Evolutionary conservation across 2,329 filamentous ascomycete genomes (phyloP).

Genomic region (Cladophialophora bantiana): DNA sequence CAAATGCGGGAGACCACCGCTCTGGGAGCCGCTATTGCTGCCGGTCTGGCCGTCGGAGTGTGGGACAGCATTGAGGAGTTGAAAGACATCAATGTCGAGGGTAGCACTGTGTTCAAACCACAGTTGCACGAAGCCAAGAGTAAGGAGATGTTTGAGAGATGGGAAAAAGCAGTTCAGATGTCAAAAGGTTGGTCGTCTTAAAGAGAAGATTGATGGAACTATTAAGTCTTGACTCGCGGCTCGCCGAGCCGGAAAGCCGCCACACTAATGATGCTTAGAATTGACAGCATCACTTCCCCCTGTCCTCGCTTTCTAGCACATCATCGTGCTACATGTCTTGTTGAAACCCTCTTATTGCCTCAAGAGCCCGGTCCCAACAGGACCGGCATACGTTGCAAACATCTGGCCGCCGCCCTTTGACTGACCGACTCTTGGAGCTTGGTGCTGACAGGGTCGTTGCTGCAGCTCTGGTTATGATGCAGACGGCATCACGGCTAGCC

Average conservation of each 20-base stretch:
- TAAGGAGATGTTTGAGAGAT: constrained; percentile 68
- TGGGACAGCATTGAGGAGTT: constrained; percentile 80
- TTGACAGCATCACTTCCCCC: not conserved
- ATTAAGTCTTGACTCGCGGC: not conserved
- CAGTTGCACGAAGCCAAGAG: constrained; percentile 55
- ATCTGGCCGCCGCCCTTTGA: not conserved
- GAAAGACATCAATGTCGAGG: constrained; percentile 73
- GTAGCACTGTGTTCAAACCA: constrained; percentile 74
- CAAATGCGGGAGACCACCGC: constrained; percentile 90
- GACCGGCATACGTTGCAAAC: no score
- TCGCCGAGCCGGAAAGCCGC: not conserved
- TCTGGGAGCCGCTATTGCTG: constrained; percentile 87
- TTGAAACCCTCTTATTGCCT: not conserved
- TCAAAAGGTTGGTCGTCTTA: constrained; percentile 48
- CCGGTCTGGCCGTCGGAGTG: constrained; percentile 80
- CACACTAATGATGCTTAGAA: not conserved
- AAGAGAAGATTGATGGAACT: constrained; percentile 47
- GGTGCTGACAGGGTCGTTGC: not conserved
- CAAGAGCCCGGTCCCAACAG: not conserved
- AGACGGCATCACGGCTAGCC: not conserved
- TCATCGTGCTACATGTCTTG: not conserved
- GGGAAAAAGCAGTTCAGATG: constrained; percentile 81
- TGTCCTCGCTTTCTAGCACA: not conserved
- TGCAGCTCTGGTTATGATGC: not conserved
- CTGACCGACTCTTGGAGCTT: constrained; percentile 1